Base-by-base conservation (phyloP, 2,329 filamentous ascomycete genomes). In the Plectosphaerella sp. region DNA sequence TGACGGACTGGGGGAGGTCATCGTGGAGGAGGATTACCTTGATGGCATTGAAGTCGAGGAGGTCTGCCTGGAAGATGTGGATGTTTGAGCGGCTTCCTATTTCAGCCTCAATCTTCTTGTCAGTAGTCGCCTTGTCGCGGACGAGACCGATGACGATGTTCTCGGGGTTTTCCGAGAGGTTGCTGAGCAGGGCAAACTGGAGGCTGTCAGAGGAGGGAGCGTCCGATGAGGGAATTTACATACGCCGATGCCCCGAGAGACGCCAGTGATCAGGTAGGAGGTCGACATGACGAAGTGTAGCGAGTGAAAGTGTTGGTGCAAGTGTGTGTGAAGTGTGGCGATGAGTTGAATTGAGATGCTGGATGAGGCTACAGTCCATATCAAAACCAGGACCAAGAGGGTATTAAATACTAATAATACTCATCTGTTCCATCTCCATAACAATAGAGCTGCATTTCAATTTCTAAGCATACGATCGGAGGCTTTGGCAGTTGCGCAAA, bases 141-240 rank as follows among this genome's bases (percentile, higher is more conserved):
- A 75, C 76, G 1, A 79, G 61, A 4, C 76, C 77, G 48, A 80
- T 62, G 46, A 80, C 70, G 0, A 62, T 63, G 57, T 78, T 78
- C n/a, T 59, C 50, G 3, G 70, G 14, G 16, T 54, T 63, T 18
- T 60, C 58, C 1, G 78, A 77, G 4, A 79, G 28, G n/a, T 37
- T 22, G 3, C 7, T 18, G 35, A 25, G 8, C 33, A 25, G 82
- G 53, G 15, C 35, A 22, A 18, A 39, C 9, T n/a, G 16, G 12
- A 6, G 14, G n/a, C 9, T 9, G 28, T 16, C 9, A 16, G 4
- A 7, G 3, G 2, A 39, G 15, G 37, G 14, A 12, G 15, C 7
- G 14, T 3, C 3, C 15, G 37, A 18, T 14, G 9, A 39, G 15
- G 16, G 16, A 18, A 9, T 4, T 9, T 5, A 53, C 57, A 35